Evolutionary conservation across 192 early-diverging fungal genomes (phyloP), one percentile per base, ranked within the genome.

Genomic region (Phycomyces blakesleeanus): DNA sequence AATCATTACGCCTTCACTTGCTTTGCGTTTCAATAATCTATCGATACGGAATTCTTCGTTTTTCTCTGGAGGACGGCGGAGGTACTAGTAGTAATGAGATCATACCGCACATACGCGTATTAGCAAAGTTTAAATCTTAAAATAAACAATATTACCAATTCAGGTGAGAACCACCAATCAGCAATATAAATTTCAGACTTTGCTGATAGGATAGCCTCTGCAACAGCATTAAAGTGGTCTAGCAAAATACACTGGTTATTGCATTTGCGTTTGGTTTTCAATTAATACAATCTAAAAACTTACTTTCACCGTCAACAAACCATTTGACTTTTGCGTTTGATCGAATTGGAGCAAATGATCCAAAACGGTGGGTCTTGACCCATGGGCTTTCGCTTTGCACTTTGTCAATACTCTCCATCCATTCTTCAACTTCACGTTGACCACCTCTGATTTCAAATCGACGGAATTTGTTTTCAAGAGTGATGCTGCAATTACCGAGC

Each of bases 141-240:
- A 3, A 7, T 10, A 4, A 14, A 9, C 24, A 54, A 24, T 54
- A 38, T 47, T 59, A 80, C 78, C 63, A 93, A 50, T 62, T 93
- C 90, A 29, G 91, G 91, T 37, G 86, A 83, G 21, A 93, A 76
- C 87, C 91, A 93, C 91, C 91, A 92, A 74, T 90, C 90, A 20
- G 76, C 84, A 66, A 88, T 86, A 66, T 85, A 87, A 54, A 89
- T 87, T 56, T 80, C 81, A 12, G 71, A 64, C 63, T 88, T 89
- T 37, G 89, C 88, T 55, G 85, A 76, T 44, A 84, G 66, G 40
- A 91, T 68, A 7, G 88, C 89, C 51, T 88, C 87, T 1, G 85
- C 86, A 24, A 89, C 68, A 0, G 88, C 85, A 64, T 79, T 81
- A 52, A 89, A 88, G 64, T 89, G 90, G 68, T 88, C 87, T 67